phyloP scores from a whole-genome alignment of 2,329 filamentous ascomycete genomes.

The Botrytis cinerea region DNA sequence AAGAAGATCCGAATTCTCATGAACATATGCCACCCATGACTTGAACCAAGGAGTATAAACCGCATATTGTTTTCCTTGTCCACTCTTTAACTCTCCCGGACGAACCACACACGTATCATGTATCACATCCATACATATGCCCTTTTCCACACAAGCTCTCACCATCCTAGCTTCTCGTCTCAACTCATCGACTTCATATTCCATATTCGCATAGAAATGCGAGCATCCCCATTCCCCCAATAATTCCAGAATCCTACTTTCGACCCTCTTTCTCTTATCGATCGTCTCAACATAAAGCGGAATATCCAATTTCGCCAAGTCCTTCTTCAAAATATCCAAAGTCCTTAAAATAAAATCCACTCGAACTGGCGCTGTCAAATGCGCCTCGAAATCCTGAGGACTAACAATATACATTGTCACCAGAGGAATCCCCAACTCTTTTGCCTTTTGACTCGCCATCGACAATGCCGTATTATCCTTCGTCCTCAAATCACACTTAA shows the following conservation, averaged over 20 bases:
- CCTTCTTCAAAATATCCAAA: conserved; percentile 62
- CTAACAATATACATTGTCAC: conserved; percentile 78
- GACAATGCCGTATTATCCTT: conserved; percentile 73
- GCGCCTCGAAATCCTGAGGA: conserved; percentile 82
- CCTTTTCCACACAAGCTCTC: conserved; percentile 58
- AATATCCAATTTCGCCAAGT: conserved; percentile 71
- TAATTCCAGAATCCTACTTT: conserved; percentile 62
- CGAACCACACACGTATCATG: conserved; percentile 84
- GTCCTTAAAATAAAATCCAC: conserved; percentile 82
- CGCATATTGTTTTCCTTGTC: conserved; percentile 75
- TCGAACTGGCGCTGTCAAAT: conserved; percentile 69
- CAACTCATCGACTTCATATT: conserved; percentile 91
- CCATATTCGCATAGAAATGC: conserved; percentile 81
- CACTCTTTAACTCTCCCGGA: conserved; percentile 67
- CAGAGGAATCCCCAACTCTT: conserved; percentile 67
- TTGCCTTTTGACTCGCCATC: conserved; percentile 66
- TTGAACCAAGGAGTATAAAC: conserved; percentile 85
- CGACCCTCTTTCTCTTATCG: conserved; percentile 63
- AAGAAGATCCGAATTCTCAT: conserved; percentile 68
- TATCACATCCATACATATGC: conserved; percentile 68
- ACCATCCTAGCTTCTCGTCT: conserved; percentile 72
- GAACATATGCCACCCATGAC: conserved; percentile 72
- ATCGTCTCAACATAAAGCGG: conserved; percentile 76
- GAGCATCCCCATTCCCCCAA: conserved; percentile 64
- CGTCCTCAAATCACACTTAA: conserved; percentile 77